Percentiles rank a stretch among this genome's conserved stretches.
phyloP scores from a whole-genome alignment of 805 yeast species.

The Limtongia smithiae region DNA sequence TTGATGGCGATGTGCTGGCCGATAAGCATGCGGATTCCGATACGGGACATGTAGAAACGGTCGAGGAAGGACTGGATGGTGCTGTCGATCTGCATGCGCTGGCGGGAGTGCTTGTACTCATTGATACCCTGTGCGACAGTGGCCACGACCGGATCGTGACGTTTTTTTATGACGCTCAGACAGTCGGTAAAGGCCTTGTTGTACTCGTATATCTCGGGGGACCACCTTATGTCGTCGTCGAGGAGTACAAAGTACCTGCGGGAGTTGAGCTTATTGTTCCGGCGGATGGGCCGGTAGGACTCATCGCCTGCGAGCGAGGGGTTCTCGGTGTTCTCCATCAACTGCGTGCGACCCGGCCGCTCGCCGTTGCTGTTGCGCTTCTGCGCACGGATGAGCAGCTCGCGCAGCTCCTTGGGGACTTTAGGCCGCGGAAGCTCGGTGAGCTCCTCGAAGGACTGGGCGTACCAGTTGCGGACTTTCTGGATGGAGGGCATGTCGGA shows the following conservation, averaged over 20 bases:
- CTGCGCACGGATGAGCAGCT: slow-evolving; percentile 36
- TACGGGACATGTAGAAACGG: slow-evolving; percentile 82
- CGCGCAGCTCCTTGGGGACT: slow-evolving; percentile 44
- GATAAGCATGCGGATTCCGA: slow-evolving; percentile 87
- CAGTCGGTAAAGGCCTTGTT: slow-evolving; percentile 64
- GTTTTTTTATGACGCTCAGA: slow-evolving; percentile 64
- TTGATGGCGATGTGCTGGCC: slow-evolving; percentile 91
- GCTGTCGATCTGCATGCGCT: slow-evolving; percentile 53
- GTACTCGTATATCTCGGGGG: slow-evolving; percentile 68
- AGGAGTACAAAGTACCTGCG: slow-evolving; percentile 52
- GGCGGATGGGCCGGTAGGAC: slow-evolving; percentile 5
- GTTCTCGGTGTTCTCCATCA: slow-evolving; percentile 20
- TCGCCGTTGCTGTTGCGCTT: slow-evolving; percentile 13
- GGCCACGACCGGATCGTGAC: slow-evolving; percentile 91
- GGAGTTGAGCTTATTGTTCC: slow-evolving; percentile 5
- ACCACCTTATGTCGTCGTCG: slow-evolving; percentile 58
- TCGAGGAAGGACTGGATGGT: slow-evolving; percentile 79
- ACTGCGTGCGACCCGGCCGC: slow-evolving; percentile 19
- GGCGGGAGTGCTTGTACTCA: slow-evolving; percentile 68
- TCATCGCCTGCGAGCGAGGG: slow-evolving; percentile 23
- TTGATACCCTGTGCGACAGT: slow-evolving; percentile 81
- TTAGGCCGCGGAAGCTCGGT: slow-evolving; percentile 60
- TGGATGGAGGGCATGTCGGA: slow-evolving; percentile 69
- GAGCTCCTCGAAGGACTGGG: slow-evolving; percentile 81
- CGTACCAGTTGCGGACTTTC: slow-evolving; percentile 83